These are phyloP conservation scores for Leersia perrieri DNA, from an alignment of 176 grass and related monocot species.

Conservation along the genomic window DNA sequence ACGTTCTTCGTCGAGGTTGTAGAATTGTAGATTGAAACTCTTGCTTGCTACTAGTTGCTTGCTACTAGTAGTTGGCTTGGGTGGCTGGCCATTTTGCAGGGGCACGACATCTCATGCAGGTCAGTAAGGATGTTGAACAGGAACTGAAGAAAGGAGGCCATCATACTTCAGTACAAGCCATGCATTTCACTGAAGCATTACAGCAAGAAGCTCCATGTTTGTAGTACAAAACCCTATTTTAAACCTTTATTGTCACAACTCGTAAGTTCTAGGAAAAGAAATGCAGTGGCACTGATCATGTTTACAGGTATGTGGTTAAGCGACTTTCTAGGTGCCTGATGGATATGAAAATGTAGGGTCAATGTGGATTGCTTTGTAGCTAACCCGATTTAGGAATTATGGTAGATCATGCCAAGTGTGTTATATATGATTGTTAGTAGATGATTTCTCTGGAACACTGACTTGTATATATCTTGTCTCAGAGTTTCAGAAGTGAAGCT, in stretches of 20 bases:
- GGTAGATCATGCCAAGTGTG: neutral
- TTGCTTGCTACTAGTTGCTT: too few species aligned
- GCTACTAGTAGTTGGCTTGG: too few species aligned
- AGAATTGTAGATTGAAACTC: neutral
- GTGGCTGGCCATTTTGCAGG: neutral
- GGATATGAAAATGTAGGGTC: neutral
- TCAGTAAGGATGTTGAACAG: neutral
- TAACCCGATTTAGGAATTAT: neutral
- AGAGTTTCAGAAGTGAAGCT: too few species aligned
- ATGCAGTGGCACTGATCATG: too few species aligned
- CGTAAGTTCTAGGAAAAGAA: too few species aligned
- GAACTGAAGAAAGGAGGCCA: neutral
- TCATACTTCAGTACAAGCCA: neutral
- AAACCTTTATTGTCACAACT: neutral
- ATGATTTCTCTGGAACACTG: too few species aligned
- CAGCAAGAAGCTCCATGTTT: neutral
- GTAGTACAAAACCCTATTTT: neutral
- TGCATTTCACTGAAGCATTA: neutral
- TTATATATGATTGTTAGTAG: too few species aligned
- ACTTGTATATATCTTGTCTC: too few species aligned
- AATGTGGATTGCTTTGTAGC: neutral
- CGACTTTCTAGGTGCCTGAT: neutral
- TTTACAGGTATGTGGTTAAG: too few species aligned
- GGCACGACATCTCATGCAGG: neutral
- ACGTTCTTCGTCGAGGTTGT: neutral